Base-by-base conservation (phyloP, 306 rosid species). In the Adenanthera pavonina region DNA sequence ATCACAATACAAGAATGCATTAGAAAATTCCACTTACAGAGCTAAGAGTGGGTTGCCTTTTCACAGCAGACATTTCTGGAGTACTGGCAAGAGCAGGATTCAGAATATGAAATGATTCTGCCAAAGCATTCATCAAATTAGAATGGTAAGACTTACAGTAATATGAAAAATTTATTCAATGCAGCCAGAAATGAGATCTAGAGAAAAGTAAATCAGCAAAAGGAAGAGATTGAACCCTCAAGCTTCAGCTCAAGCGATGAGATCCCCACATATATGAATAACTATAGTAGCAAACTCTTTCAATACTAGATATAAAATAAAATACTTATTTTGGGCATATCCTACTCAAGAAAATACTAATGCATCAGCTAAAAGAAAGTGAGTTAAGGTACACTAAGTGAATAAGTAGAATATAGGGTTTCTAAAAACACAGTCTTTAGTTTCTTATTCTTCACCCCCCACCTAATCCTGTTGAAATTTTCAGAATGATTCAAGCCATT, bases 21-120 rank as follows among this genome's bases (percentile, higher is more conserved):
- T 83, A 74, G 25, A 70, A 85, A 78, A 74, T 74, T 87, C 46
- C 69, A 89, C 99, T 93, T 90, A 96, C 99, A 25, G 89, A 78
- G 86, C 82, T 81, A 80, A 84, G 86, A 82, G 80, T 88, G 44
- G 83, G 81, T 87, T 84, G 92, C 79, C 85, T 89, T 85, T 92
- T 91, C 51, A 40, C 81, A 57, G 87, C 87, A 48, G 92, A 78
- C 54, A 86, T 69, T 71, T 89, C 92, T 15, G 88, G 88, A 84
- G 97, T 86, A 83, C 83, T 88, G 46, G 57, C 82, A 84, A 67
- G 83, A 30, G 75, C 57, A 43, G 89, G 85, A 84, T 89, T 88
- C 75, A 82, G 88, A 66, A 72, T 78, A 83, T 62, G 25, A 67
- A 76, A 90, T 60, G 91, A 84, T 78, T 89, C 99, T 96, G 99